Percentiles rank a stretch among this genome's conserved stretches.
Evolutionary conservation across 139 green algal genomes (phyloP).

Genomic region (Eudorina sp.): DNA sequence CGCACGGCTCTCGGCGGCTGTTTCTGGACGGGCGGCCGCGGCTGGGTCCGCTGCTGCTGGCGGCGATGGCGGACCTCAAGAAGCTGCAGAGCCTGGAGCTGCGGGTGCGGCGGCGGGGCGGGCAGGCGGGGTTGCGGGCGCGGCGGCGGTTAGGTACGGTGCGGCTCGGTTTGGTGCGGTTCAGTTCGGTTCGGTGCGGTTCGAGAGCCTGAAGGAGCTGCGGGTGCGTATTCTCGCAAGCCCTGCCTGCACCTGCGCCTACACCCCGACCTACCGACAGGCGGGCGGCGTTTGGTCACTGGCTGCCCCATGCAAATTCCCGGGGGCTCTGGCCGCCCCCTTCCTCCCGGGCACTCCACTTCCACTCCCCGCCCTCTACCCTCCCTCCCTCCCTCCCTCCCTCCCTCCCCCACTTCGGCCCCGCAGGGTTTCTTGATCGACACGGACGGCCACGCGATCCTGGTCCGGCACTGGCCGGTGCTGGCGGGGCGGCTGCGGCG

Average conservation of each 20-base stretch:
- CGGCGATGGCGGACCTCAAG: not conserved
- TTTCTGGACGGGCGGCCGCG: slow-evolving; percentile 38
- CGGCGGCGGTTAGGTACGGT: no score
- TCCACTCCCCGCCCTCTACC: not conserved
- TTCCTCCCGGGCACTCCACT: no score
- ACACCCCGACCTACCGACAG: no score
- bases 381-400: not conserved
- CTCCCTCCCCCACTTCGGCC: not conserved
- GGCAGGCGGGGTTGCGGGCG: no score
- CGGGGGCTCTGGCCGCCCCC: no score
- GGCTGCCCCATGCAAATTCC: no score
- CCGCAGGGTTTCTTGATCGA: slow-evolving; percentile 36
- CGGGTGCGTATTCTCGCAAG: no score
- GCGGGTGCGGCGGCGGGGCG: not conserved
- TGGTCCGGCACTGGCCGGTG: not conserved
- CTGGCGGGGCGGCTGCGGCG: slow-evolving; percentile 1
- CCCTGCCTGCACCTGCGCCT: no score
- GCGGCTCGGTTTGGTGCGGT: no score
- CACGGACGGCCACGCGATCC: slow-evolving; percentile 30
- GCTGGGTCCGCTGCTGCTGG: slow-evolving; percentile 39
- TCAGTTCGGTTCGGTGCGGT: no score
- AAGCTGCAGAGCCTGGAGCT: slow-evolving; percentile 34
- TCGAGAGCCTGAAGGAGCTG: no score
- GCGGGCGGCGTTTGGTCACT: no score
- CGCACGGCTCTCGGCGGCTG: slow-evolving; percentile 25